Evolutionary conservation across 192 early-diverging fungal species (phyloP).

Genomic region (Oehlia diaphana): DNA sequence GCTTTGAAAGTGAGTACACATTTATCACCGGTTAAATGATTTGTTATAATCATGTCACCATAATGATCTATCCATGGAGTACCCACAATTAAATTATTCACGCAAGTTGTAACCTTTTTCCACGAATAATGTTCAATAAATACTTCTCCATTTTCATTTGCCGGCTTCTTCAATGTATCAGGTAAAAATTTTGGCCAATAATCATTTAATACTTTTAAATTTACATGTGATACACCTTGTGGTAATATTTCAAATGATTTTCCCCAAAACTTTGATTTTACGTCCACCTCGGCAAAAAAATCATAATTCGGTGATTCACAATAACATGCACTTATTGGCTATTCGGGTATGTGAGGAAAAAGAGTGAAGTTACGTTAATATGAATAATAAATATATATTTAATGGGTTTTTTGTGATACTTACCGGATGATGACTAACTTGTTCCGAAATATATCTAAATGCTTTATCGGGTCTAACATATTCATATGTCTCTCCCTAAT

Average conservation of each 20-base stretch:
- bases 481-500: conserved; percentile 83
- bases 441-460: conserved; percentile 83
- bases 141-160: conserved; percentile 50
- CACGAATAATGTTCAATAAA: conserved; percentile 81
- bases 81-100: conserved; percentile 85
- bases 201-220: conserved; percentile 65
- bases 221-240: conserved; percentile 78
- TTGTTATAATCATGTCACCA: conserved; percentile 81
- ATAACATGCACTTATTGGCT: conserved; percentile 86
- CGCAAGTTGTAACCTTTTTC: conserved; percentile 86
- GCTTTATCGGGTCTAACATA: conserved; percentile 74
- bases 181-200: conserved; percentile 35
- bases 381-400: neutral
- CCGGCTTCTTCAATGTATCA: conserved; percentile 29
- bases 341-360: neutral
- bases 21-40: conserved; percentile 81
- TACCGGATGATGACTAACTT: conserved; percentile 87
- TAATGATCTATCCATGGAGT: conserved; percentile 83
- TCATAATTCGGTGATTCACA: conserved; percentile 79
- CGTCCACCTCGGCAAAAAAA: conserved; percentile 86
- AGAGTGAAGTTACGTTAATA: neutral
- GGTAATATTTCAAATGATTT: conserved; percentile 81
- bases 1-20: conserved; percentile 78
- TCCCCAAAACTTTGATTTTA: conserved; percentile 85
- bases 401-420: conserved; percentile 16